Conservation (phyloP, 148 eudicot species). For the Rhododendron henanense region DNA sequence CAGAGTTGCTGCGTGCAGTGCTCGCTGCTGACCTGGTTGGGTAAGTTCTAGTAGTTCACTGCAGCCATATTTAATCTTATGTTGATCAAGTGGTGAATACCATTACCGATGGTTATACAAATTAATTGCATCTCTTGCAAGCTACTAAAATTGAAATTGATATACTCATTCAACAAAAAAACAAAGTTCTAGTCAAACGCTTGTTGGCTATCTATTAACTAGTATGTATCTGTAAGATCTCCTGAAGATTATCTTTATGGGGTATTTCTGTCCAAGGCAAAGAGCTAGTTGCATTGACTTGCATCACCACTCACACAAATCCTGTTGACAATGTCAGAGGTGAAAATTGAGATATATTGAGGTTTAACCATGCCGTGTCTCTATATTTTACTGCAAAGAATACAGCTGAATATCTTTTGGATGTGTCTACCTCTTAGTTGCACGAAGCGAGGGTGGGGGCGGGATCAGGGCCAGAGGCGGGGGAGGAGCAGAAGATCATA, state of each 20-base stretch:
- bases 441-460: background rate
- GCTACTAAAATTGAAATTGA: background rate
- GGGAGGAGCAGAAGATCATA: background rate
- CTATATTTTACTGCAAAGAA: background rate
- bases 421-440: background rate
- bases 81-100: background rate
- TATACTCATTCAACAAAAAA: background rate
- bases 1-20: slow-evolving; percentile 71
- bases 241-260: background rate
- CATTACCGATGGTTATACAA: background rate
- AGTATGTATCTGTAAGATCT: background rate
- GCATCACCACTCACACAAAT: background rate
- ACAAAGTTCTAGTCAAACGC: background rate
- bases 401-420: background rate
- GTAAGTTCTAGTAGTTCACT: slow-evolving; percentile 32
- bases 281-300: background rate
- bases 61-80: background rate
- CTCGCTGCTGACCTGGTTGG: slow-evolving; percentile 91
- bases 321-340: background rate
- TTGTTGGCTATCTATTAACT: background rate
- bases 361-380: background rate
- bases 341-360: background rate
- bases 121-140: slow-evolving; percentile 2
- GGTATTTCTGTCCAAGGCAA: background rate
- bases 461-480: background rate